These are phyloP conservation scores for Saccharomycopsis babjevae DNA, from an alignment of 805 yeast species.

Conservation along the genomic window DNA sequence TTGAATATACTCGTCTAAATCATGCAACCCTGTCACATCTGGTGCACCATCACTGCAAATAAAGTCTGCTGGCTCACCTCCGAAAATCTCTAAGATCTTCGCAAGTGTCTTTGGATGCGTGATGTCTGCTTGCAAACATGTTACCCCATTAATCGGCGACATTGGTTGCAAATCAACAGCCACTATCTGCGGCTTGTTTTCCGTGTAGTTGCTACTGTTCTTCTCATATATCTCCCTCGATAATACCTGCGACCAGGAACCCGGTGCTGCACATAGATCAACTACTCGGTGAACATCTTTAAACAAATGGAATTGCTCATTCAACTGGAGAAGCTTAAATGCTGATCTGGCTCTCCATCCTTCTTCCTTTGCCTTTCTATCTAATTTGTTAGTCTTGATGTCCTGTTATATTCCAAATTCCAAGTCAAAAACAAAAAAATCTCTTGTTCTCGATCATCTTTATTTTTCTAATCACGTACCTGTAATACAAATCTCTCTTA, in stretches of 20 bases:
- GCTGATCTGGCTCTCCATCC: constrained; percentile 98
- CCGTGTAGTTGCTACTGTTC: constrained; percentile 23
- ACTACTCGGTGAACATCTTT: constrained; percentile 71
- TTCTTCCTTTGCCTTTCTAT: constrained; percentile 87
- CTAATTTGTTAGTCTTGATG: not conserved
- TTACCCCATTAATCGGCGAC: constrained; percentile 91
- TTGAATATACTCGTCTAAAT: constrained; percentile 92
- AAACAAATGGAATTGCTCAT: constrained; percentile 81
- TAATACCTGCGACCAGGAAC: constrained; percentile 96
- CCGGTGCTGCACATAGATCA: constrained; percentile 97
- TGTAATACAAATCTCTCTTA: constrained; percentile 80
- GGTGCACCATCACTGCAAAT: constrained; percentile 98
- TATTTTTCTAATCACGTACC: constrained; percentile 20
- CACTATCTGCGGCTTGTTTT: constrained; percentile 56
- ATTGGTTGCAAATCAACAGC: constrained; percentile 96
- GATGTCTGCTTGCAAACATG: constrained; percentile 89
- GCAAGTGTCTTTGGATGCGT: constrained; percentile 88
- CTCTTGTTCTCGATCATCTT: not conserved
- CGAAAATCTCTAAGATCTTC: constrained; percentile 69
- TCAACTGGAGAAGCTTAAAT: constrained; percentile 79
- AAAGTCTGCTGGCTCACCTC: constrained; percentile 88
- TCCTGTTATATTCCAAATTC: not conserved
- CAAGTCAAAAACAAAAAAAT: no score
- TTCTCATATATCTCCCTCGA: constrained; percentile 53
- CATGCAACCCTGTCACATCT: constrained; percentile 95